Percentiles rank a stretch among this genome's conserved stretches.
Conservation (phyloP, 1,284 basidiomycete genomes). For the Taiwanofungus camphoratus region DNA sequence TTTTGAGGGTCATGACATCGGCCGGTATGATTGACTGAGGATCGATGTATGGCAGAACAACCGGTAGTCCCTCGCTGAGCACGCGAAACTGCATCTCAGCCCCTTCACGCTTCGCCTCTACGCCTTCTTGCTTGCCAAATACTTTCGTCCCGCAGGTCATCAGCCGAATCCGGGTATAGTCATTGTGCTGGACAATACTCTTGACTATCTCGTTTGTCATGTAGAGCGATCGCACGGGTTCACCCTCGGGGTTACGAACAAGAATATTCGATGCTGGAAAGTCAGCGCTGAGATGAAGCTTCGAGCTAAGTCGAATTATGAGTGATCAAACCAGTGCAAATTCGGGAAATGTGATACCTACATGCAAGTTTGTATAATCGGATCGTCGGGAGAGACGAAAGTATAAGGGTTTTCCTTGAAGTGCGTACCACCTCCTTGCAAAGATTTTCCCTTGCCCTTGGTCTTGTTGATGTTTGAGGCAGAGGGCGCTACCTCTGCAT, state of each 20-base stretch:
- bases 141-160: constrained; percentile 91
- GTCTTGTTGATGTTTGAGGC: constrained; percentile 11
- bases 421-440: constrained; percentile 35
- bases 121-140: constrained; percentile 62
- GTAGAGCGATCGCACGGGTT: constrained; percentile 81
- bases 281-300: constrained; percentile 65
- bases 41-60: constrained; percentile 77
- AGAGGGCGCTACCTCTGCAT: constrained; percentile 1
- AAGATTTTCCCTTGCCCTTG: constrained; percentile 23
- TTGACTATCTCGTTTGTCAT: constrained; percentile 85
- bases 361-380: constrained; percentile 67
- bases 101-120: constrained; percentile 30
- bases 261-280: constrained; percentile 80
- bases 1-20: constrained; percentile 56
- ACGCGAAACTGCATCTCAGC: constrained; percentile 68
- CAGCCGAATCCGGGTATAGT: constrained; percentile 82
- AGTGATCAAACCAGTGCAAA: constrained; percentile 2
- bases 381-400: constrained; percentile 69
- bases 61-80: constrained; percentile 80
- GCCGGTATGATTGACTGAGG: constrained; percentile 57
- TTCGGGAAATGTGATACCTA: constrained; percentile 30
- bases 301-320: constrained; percentile 43
- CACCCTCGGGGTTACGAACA: constrained; percentile 83
- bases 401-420: constrained; percentile 94
- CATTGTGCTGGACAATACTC: constrained; percentile 75